Evolutionary conservation across 2,329 filamentous ascomycete genomes (phyloP).

Genomic region (Macrophomina phaseolina): DNA sequence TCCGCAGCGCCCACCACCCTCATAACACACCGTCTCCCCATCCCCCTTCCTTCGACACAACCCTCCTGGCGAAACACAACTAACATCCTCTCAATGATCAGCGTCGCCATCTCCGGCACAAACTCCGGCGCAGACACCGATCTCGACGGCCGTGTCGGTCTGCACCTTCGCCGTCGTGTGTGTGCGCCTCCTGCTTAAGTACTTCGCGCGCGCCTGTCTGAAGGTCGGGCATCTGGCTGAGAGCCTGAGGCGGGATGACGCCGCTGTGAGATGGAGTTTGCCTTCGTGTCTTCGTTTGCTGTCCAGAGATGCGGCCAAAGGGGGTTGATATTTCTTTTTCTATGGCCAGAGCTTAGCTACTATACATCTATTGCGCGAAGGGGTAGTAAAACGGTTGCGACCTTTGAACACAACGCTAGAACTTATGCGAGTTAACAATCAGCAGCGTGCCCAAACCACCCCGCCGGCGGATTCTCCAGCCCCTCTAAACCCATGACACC

Average conservation of each 20-base stretch:
- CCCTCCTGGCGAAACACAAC: background rate
- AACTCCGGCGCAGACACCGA: background rate
- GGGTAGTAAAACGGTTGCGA: no score
- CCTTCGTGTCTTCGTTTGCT: no score
- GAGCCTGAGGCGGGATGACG: background rate
- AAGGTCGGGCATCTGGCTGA: background rate
- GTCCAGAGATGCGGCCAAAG: no score
- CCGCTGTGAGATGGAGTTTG: background rate
- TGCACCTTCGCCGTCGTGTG: background rate
- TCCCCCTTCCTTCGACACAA: background rate
- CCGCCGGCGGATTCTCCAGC: no score
- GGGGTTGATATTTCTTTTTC: no score
- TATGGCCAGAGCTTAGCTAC: no score
- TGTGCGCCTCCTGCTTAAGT: background rate
- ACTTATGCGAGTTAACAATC: no score
- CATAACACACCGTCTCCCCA: background rate
- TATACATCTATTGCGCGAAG: no score
- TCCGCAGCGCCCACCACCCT: background rate
- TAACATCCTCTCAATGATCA: background rate
- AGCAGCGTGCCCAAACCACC: no score
- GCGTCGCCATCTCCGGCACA: background rate
- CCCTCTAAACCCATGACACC: no score
- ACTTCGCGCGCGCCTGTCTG: background rate
- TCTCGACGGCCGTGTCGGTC: background rate
- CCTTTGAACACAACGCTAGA: no score